Percentiles rank a stretch among this genome's conserved stretches.
Conservation (phyloP, 176 grass and related monocot species). For the Neostapfia colusana region DNA sequence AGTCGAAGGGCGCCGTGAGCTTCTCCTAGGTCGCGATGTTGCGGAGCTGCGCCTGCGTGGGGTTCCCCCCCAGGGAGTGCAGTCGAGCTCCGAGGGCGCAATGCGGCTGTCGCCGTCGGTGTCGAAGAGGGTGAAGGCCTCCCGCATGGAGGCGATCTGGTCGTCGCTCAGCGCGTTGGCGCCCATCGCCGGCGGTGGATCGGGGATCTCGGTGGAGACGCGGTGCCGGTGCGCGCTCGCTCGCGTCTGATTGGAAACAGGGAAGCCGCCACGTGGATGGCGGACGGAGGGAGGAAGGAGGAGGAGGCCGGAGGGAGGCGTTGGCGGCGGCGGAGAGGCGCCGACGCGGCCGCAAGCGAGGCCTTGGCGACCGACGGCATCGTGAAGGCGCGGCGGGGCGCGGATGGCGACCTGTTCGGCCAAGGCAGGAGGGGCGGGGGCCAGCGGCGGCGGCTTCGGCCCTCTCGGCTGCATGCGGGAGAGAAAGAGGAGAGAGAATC, state of each 20-base stretch:
- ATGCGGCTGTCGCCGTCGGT: constrained; percentile 87
- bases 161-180: constrained; percentile 79
- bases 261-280: too few species aligned
- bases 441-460: too few species aligned
- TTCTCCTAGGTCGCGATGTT: constrained; percentile 76
- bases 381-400: too few species aligned
- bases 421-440: too few species aligned
- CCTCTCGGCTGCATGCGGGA: too few species aligned
- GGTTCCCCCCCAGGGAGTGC: constrained; percentile 88
- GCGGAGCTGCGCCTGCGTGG: constrained; percentile 83
- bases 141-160: constrained; percentile 91
- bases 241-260: neutral
- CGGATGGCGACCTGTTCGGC: too few species aligned
- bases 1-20: constrained; percentile 77
- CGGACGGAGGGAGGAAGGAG: too few species aligned
- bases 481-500: too few species aligned
- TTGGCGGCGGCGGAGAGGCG: too few species aligned
- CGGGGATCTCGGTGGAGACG: constrained; percentile 3
- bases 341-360: too few species aligned
- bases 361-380: too few species aligned
- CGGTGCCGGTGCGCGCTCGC: constrained; percentile 13
- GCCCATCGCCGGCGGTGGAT: constrained; percentile 50
- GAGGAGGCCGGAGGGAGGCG: too few species aligned
- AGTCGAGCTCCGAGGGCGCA: constrained; percentile 83
- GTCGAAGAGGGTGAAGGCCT: constrained; percentile 96